phyloP scores from a whole-genome alignment of 805 yeast species.

The Candida xyloterini region DNA sequence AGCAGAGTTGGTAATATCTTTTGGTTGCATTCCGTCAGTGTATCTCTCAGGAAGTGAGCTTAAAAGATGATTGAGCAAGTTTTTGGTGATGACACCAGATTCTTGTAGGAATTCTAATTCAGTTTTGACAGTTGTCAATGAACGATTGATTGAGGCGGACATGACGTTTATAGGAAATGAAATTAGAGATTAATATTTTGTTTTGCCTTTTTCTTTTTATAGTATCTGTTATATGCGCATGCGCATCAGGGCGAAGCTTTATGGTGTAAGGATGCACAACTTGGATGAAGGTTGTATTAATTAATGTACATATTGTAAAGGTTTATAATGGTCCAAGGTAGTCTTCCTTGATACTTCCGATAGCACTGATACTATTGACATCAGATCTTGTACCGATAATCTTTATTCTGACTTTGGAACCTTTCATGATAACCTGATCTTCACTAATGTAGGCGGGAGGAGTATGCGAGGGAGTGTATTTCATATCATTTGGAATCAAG shows the following conservation, averaged over 20 bases:
- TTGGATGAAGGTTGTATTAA: not conserved
- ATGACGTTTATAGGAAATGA: constrained; percentile 11
- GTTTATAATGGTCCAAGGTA: constrained; percentile 70
- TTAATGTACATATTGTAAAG: not conserved
- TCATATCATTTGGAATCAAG: constrained; percentile 90
- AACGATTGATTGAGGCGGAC: constrained; percentile 69
- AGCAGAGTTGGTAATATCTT: constrained; percentile 25
- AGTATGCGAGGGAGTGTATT: constrained; percentile 89
- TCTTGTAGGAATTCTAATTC: constrained; percentile 79
- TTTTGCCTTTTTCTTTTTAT: constrained; percentile 1
- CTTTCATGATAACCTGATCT: constrained; percentile 92
- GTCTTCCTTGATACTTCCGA: constrained; percentile 97
- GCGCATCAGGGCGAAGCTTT: not conserved
- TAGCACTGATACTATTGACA: constrained; percentile 95
- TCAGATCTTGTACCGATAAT: constrained; percentile 97
- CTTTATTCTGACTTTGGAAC: constrained; percentile 88
- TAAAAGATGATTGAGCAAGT: constrained; percentile 49
- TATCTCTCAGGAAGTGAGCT: constrained; percentile 56
- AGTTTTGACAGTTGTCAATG: constrained; percentile 68
- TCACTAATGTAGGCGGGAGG: constrained; percentile 98
- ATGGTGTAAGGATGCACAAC: constrained; percentile 6
- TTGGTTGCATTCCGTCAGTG: constrained; percentile 39
- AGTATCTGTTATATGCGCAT: too few species aligned
- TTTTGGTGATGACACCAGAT: constrained; percentile 64
- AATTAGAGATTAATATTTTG: not conserved